A percentile compares a stretch with the other conserved stretches of the same genome.
Evolutionary conservation across 1,284 basidiomycete species (phyloP).

Genomic region (Malassezia psittaci): DNA sequence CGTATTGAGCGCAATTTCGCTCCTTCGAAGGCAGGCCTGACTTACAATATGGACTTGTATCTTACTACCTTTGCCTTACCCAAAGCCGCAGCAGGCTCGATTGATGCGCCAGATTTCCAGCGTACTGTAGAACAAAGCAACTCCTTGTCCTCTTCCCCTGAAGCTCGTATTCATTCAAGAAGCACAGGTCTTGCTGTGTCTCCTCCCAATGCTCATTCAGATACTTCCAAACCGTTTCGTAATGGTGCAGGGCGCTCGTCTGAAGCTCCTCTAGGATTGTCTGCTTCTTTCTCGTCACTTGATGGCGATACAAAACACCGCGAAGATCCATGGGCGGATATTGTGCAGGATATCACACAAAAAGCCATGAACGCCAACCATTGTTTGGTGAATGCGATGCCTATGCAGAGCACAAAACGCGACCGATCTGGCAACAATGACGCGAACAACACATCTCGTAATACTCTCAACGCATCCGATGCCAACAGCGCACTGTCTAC

Average conservation of each 20-base stretch:
- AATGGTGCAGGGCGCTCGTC: not conserved
- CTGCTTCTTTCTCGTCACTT: too few species aligned
- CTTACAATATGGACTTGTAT: conserved; percentile 10
- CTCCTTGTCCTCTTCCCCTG: conserved; percentile 4
- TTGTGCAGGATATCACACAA: conserved; percentile 16
- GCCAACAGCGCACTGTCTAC: not conserved
- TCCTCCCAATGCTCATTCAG: conserved; percentile 1
- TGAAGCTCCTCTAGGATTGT: not conserved
- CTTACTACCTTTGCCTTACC: conserved; percentile 11
- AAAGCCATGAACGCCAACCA: conserved; percentile 39
- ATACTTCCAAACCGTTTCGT: not conserved
- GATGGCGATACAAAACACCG: too few species aligned
- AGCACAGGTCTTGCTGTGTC: conserved; percentile 10
- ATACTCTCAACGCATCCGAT: conserved; percentile 4
- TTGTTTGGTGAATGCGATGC: conserved; percentile 33
- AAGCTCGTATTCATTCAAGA: conserved; percentile 7
- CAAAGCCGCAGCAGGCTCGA: not conserved
- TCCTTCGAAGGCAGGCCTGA: conserved; percentile 13
- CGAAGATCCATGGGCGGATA: not conserved
- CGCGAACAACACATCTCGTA: conserved; percentile 14
- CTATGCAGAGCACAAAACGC: conserved; percentile 13
- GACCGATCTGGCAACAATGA: conserved; percentile 11
- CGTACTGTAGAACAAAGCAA: too few species aligned
- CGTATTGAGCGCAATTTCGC: conserved; percentile 7
- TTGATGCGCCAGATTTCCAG: too few species aligned